phyloP scores from a whole-genome alignment of 352 stramenopile genomes.

The Phytophthora ramorum region DNA sequence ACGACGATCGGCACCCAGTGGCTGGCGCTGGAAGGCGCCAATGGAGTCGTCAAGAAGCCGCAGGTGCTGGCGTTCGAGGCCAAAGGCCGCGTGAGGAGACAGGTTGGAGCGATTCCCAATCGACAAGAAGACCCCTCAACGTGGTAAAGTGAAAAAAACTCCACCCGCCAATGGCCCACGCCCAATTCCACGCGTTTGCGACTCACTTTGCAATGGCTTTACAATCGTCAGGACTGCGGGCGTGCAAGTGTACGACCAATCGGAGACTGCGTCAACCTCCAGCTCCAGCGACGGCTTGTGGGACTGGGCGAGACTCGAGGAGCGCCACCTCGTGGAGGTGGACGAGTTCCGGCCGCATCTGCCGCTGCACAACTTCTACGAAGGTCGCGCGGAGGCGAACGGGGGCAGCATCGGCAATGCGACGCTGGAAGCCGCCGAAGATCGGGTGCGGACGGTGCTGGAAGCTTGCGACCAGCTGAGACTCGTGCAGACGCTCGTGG shows the following conservation, averaged over 20 bases:
- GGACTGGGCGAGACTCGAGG: constrained; percentile 61
- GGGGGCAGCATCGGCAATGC: constrained; percentile 59
- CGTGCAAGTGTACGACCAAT: constrained; percentile 76
- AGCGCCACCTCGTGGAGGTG: constrained; percentile 74
- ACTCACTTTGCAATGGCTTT: constrained; percentile 5
- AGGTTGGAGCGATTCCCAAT: constrained; percentile 22
- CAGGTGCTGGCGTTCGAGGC: constrained; percentile 78
- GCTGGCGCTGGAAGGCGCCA: constrained; percentile 51
- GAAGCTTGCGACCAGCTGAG: constrained; percentile 77
- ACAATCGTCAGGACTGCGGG: constrained; percentile 48
- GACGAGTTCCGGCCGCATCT: constrained; percentile 79
- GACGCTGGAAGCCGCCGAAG: constrained; percentile 70
- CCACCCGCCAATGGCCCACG: neutral
- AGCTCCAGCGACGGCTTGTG: constrained; percentile 43
- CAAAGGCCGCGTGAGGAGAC: constrained; percentile 52
- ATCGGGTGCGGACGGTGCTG: constrained; percentile 63
- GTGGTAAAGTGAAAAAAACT: constrained; percentile 48
- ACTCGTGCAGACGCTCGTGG: constrained; percentile 71
- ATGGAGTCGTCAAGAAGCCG: constrained; percentile 46
- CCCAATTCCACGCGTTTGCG: neutral
- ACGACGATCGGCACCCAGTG: constrained; percentile 75
- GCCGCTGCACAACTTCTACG: constrained; percentile 86
- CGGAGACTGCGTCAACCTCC: constrained; percentile 12
- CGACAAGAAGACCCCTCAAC: constrained; percentile 40
- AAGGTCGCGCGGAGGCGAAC: constrained; percentile 53